phyloP scores from a whole-genome alignment of 257 asterid species.

The Forsythia viridissima region DNA sequence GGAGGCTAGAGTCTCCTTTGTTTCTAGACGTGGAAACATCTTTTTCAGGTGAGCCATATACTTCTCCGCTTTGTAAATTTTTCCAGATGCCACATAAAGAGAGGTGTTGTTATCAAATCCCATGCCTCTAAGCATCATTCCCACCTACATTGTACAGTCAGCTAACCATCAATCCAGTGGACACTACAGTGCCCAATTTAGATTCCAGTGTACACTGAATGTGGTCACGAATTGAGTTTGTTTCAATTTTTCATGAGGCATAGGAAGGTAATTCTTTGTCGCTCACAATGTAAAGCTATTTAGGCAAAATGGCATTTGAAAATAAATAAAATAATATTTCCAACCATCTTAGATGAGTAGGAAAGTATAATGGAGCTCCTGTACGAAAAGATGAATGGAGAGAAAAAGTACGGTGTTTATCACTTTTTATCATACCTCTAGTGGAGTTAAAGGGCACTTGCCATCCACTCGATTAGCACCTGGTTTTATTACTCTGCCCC shows the following conservation, averaged over 20 bases:
- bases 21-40: slow-evolving; percentile 86
- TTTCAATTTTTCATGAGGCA: not conserved
- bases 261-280: not conserved
- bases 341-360: too few relatives aligned
- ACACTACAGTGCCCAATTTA: not conserved
- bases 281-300: not conserved
- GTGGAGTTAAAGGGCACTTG: slow-evolving; percentile 93
- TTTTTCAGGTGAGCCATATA: slow-evolving; percentile 93
- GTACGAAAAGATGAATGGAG: too few relatives aligned
- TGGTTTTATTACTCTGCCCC: slow-evolving; percentile 91
- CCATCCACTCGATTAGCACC: slow-evolving; percentile 96
- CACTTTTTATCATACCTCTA: slow-evolving; percentile 61
- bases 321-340: too few relatives aligned
- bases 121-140: slow-evolving; percentile 99
- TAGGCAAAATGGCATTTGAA: not conserved
- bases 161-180: not conserved
- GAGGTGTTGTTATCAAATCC: slow-evolving; percentile 90
- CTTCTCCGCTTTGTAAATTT: slow-evolving; percentile 82
- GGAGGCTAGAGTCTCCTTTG: slow-evolving; percentile 79
- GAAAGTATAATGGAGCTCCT: too few relatives aligned
- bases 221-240: not conserved
- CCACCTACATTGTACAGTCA: slow-evolving; percentile 58
- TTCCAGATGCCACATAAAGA: slow-evolving; percentile 90
- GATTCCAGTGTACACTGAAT: not conserved
- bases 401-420: not conserved